Conservation (phyloP, 2,329 filamentous ascomycete species). For the Ascosphaera apis region DNA sequence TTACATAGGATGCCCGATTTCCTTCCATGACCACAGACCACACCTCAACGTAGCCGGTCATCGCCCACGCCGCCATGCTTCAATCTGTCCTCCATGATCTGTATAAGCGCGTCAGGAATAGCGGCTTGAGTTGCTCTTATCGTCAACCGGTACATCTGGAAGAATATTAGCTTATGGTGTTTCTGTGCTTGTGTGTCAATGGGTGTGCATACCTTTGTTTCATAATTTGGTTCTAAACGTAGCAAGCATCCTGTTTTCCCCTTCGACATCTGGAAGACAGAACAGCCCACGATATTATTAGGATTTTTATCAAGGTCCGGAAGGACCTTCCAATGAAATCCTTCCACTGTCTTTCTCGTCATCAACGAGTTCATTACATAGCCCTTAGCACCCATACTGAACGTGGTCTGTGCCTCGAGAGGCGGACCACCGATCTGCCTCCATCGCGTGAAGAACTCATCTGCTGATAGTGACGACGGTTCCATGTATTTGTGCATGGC, state of each 20-base stretch:
- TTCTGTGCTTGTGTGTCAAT: no score
- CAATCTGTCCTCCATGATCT: conserved; percentile 69
- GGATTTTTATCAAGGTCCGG: conserved; percentile 72
- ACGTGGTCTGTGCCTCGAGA: conserved; percentile 71
- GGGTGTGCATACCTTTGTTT: conserved; percentile 48
- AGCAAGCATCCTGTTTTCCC: conserved; percentile 90
- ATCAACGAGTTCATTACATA: conserved; percentile 47
- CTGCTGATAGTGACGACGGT: conserved; percentile 56
- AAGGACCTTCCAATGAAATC: conserved; percentile 75
- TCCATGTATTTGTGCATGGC: conserved; percentile 94
- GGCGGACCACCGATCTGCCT: conserved; percentile 86
- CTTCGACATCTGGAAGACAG: conserved; percentile 50
- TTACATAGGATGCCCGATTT: conserved; percentile 7
- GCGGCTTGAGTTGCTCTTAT: conserved; percentile 82
- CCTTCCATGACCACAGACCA: neutral
- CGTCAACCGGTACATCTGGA: conserved; percentile 82
- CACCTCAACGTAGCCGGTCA: conserved; percentile 5
- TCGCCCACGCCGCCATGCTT: conserved; percentile 23
- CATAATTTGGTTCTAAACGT: conserved; percentile 83
- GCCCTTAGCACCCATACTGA: conserved; percentile 39
- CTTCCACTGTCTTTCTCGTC: conserved; percentile 49
- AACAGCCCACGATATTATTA: conserved; percentile 81
- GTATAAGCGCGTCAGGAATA: conserved; percentile 58
- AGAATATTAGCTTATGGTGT: no score
- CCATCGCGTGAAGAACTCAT: conserved; percentile 98